phyloP scores from a whole-genome alignment of 106 monocot species.

The Dendrobium nobile region DNA sequence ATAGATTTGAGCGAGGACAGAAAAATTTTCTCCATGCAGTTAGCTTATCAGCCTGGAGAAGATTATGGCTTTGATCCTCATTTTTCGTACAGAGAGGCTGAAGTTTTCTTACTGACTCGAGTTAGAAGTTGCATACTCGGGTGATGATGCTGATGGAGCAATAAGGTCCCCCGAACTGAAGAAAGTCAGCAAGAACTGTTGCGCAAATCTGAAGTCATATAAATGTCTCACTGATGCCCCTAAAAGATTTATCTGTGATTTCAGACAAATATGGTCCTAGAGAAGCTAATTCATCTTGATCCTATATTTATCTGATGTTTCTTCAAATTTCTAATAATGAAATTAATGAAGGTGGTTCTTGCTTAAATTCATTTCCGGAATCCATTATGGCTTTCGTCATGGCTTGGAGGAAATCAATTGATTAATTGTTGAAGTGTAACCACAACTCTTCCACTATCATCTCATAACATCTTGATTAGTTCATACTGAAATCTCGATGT shows the following conservation, averaged over 20 bases:
- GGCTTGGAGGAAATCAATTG: slow-evolving; percentile 54
- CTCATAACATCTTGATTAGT: slow-evolving; percentile 11
- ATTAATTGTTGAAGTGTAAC: slow-evolving; percentile 14
- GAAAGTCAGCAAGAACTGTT: slow-evolving; percentile 27
- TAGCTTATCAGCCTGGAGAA: slow-evolving; percentile 8
- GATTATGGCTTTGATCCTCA: slow-evolving; percentile 17
- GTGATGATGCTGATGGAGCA: slow-evolving; percentile 23
- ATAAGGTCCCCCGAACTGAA: neutral
- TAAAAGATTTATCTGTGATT: neutral
- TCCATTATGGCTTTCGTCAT: slow-evolving; percentile 14
- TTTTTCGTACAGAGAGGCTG: slow-evolving; percentile 30
- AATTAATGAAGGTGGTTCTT: neutral
- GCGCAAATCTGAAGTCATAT: neutral
- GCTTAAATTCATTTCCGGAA: slow-evolving; percentile 1
- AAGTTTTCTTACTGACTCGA: slow-evolving; percentile 46
- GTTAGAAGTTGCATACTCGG: slow-evolving; percentile 26
- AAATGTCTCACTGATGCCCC: no score
- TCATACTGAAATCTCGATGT: slow-evolving; percentile 17
- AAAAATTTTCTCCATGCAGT: neutral
- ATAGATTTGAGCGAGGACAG: slow-evolving; percentile 7
- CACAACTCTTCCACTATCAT: slow-evolving; percentile 8
- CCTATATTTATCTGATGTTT: slow-evolving; percentile 13
- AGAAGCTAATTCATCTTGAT: slow-evolving; percentile 34
- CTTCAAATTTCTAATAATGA: slow-evolving; percentile 15
- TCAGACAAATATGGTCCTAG: slow-evolving; percentile 18